Base-by-base conservation (phyloP, 169 alveolate species). In the Blepharisma undulans region DNA sequence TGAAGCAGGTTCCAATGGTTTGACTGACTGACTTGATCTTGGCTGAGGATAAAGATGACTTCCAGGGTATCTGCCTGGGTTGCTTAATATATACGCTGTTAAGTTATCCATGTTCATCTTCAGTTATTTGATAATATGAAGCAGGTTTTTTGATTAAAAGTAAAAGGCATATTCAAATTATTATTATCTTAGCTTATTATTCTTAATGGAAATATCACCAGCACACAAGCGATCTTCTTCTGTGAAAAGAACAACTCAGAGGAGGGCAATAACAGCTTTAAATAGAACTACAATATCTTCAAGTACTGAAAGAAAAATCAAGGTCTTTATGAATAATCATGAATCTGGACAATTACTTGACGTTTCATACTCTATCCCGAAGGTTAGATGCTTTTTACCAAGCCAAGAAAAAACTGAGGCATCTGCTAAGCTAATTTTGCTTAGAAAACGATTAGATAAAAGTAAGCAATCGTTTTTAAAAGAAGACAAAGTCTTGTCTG, bases 21-120 rank as follows among this genome's bases (percentile, higher is more conserved):
- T 92, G 21, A 94, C 87, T 21, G 87, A 81, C 16, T 87, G 84
- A 91, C 92, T 96, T 19, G 91, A 88, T 34, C 98, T 96, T 78
- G 98, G 98, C 22, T 93, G 94, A 10, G 97, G 92, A 25, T 77
- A 82, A 10, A 90, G 84, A 92, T 96, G 98, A 19, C 91, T 89
- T 61, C 98, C 98, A 81, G 98, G 98, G 92, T 95, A 95, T 4
- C 86, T 78, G 27, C 84, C 59, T 10, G 93, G 95, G n/a, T 94
- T 92, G 71, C 91, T 91, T n/a, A 96, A 91, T 76, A 94, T 89
- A 77, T 93, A 92, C 88, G 80, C 89, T 72, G 74, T 66, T 27
- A 86, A n/a, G 48, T 72, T 21, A 21, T 61, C 80, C n/a, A 86
- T 86, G 27, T 86, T 34, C 91, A 86, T 86, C 27, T 71, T 86